Conservation (phyloP, 352 stramenopile genomes). For the Globisporangium lucens region DNA sequence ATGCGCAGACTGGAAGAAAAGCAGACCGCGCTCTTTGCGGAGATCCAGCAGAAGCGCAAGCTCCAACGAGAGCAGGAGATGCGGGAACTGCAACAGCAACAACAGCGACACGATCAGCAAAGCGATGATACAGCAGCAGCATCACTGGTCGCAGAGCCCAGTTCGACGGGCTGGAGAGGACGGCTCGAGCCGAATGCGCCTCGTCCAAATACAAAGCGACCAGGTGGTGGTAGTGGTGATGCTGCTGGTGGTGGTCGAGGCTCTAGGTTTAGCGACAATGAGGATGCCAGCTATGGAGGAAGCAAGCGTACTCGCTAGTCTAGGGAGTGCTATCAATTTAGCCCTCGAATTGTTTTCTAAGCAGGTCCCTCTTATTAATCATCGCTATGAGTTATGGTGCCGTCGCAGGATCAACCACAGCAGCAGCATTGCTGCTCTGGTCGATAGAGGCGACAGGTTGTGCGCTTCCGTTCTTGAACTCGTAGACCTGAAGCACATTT, state of each 20-base stretch:
- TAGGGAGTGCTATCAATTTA: neutral
- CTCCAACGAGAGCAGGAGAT: slow-evolving; percentile 25
- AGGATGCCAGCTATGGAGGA: slow-evolving; percentile 53
- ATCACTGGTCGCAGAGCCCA: slow-evolving; percentile 21
- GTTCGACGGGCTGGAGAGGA: slow-evolving; percentile 62
- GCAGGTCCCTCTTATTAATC: neutral
- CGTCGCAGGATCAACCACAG: slow-evolving; percentile 8
- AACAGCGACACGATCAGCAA: neutral
- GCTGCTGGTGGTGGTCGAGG: slow-evolving; percentile 9
- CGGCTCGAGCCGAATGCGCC: slow-evolving; percentile 45
- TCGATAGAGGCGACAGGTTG: neutral
- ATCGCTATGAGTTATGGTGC: neutral
- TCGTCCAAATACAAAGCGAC: slow-evolving; percentile 15
- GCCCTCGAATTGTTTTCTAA: neutral
- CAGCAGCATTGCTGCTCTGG: neutral
- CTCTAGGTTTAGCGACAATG: slow-evolving; percentile 11
- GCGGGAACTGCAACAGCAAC: slow-evolving; percentile 16
- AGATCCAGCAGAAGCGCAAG: slow-evolving; percentile 44
- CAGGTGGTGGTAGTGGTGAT: neutral
- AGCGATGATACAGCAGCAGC: slow-evolving; percentile 14
- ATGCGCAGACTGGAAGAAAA: slow-evolving; percentile 53
- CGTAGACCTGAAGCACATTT: slow-evolving; percentile 46
- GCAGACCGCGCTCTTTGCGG: slow-evolving; percentile 39
- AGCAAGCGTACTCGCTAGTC: slow-evolving; percentile 50
- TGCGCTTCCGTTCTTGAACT: slow-evolving; percentile 21